Evolutionary conservation across 352 stramenopile genomes (phyloP).

Genomic region (Pythium insidiosum): DNA sequence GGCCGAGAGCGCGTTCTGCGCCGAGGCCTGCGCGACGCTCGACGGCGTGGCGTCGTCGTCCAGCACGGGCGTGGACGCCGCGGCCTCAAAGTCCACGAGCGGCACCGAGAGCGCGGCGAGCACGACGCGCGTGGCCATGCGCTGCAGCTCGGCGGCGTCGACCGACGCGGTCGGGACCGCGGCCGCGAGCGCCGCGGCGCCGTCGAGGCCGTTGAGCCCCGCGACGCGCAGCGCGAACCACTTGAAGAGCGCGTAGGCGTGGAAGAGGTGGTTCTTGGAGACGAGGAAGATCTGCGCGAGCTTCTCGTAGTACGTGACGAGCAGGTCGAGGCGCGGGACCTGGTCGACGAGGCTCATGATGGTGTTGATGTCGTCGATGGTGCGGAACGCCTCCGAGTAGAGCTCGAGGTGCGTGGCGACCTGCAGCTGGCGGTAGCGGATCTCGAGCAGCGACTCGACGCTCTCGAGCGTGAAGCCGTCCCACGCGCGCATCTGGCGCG

Average conservation of each 20-base stretch:
- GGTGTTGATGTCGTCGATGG: slow-evolving; percentile 98
- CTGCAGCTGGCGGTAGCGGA: slow-evolving; percentile 96
- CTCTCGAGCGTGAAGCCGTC: slow-evolving; percentile 94
- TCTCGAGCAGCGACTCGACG: slow-evolving; percentile 95
- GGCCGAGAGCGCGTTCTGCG: slow-evolving; percentile 26
- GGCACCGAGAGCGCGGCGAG: slow-evolving; percentile 93
- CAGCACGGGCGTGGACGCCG: slow-evolving; percentile 46
- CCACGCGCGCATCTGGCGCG: slow-evolving; percentile 90
- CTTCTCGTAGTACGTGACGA: slow-evolving; percentile 98
- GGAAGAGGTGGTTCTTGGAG: slow-evolving; percentile 95
- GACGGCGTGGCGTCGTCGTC: slow-evolving; percentile 40
- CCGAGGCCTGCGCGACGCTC: slow-evolving; percentile 47
- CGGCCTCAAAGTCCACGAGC: slow-evolving; percentile 54
- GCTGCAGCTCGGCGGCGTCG: slow-evolving; percentile 63
- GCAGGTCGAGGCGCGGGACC: slow-evolving; percentile 91
- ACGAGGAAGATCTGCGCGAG: slow-evolving; percentile 97
- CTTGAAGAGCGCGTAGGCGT: slow-evolving; percentile 96
- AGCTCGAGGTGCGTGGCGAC: slow-evolving; percentile 92
- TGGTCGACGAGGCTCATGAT: slow-evolving; percentile 90
- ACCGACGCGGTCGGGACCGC: slow-evolving; percentile 48
- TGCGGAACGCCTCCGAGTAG: slow-evolving; percentile 97
- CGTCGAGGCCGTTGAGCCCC: slow-evolving; percentile 64
- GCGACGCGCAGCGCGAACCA: slow-evolving; percentile 91
- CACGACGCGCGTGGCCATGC: slow-evolving; percentile 88
- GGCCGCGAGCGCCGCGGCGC: slow-evolving; percentile 24